Percentiles rank a stretch among this genome's conserved stretches.
phyloP scores from a whole-genome alignment of 306 rosid genomes.

The Fragaria vesca region DNA sequence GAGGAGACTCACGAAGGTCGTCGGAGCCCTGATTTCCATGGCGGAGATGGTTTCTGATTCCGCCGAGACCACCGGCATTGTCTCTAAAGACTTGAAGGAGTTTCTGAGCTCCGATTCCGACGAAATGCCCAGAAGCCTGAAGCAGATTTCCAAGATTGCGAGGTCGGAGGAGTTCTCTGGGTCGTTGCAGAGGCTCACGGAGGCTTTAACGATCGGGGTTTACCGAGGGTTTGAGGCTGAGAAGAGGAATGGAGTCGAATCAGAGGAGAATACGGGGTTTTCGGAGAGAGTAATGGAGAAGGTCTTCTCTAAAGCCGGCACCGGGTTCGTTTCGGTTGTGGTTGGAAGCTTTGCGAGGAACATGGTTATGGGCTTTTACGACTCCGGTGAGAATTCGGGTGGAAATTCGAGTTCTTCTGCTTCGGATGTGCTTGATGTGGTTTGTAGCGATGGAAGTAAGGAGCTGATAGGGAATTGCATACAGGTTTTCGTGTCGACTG shows the following conservation, averaged over 20 bases:
- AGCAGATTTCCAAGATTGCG: constrained; percentile 70
- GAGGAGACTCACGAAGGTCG: constrained; percentile 42
- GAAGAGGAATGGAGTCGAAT: constrained; percentile 12
- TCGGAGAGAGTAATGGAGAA: constrained; percentile 50
- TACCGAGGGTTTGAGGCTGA: constrained; percentile 44
- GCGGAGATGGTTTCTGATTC: constrained; percentile 66
- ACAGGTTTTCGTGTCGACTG: constrained; percentile 77
- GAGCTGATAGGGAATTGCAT: constrained; percentile 56
- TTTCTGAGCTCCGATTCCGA: constrained; percentile 71
- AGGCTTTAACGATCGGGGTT: constrained; percentile 63
- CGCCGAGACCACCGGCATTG: constrained; percentile 48
- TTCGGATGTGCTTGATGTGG: constrained; percentile 40
- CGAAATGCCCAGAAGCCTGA: constrained; percentile 71
- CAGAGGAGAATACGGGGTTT: constrained; percentile 30
- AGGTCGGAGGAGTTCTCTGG: constrained; percentile 58
- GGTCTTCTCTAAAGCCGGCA: constrained; percentile 68
- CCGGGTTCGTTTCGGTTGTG: constrained; percentile 77
- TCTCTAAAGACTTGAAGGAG: constrained; percentile 62
- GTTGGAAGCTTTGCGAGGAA: constrained; percentile 96
- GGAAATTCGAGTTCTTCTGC: constrained; percentile 25
- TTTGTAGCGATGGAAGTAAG: constrained; percentile 50
- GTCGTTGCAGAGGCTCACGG: constrained; percentile 45
- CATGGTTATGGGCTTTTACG: constrained; percentile 59
- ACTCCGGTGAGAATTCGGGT: constrained; percentile 22
- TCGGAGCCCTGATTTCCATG: constrained; percentile 56